Evolutionary conservation across 1,284 basidiomycete genomes (phyloP), one percentile per base, ranked within the genome.

Genomic region (Heterobasidion occidentale): DNA sequence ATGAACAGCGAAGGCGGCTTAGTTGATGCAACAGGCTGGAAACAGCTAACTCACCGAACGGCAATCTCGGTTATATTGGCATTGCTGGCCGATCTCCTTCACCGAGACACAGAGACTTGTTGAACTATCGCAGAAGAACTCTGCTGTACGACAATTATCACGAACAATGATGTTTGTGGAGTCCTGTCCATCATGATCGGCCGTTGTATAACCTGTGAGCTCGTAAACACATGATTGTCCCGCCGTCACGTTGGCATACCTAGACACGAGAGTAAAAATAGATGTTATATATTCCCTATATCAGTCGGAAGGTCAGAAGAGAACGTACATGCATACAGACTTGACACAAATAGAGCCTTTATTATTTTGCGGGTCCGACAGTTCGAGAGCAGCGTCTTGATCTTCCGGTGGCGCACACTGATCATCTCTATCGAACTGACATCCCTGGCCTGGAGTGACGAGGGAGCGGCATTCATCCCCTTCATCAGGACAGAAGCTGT

Each of bases 361-460:
- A 60, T 72, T 71, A 63, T 83, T 85, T 58, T 72, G 64, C 34
- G 60, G 59, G 64, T 65, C 75, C 7, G 75, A 71, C 35, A 12
- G 15, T 19, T 12, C 50, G 19, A 79, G 67, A 11, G 17, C 42
- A 74, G 67, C 9, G 64, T 64, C 63, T 67, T 72, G 58, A 79
- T 71, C 12, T 20, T 46, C 19, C 1, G 83, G 75, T 1, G 78
- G 71, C 9, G 69, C 68, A 62, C 86, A 90, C 64, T 88, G 80
- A 58, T 89, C 86, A 66, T 91, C 88, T 44, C 88, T 74, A 61
- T 84, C 82, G 62, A 89, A 70, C 68, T 90, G 81, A 67, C 88
- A 91, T 0, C 72, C 50, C 19, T 68, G 69, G 2, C 86, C 86
- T 0, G 78, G 67, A 0, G 67, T 58, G 0, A 77, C 67, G 53